Evolutionary conservation across 441 rosid species (phyloP).

Genomic region (Biscutella auriculata): DNA sequence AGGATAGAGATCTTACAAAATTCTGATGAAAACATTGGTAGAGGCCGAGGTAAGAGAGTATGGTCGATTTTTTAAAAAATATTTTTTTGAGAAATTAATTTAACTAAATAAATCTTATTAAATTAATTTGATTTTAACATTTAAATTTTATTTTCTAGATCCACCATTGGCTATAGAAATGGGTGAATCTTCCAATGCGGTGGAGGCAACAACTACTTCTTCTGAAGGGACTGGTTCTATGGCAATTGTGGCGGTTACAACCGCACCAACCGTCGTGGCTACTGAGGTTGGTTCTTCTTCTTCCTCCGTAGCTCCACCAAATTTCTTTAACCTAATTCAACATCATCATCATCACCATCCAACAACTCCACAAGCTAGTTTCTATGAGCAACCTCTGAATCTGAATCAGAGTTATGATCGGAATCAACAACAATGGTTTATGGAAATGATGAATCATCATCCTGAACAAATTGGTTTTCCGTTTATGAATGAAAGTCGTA

Average conservation of each 20-base stretch:
- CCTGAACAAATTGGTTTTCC: conserved; percentile 3
- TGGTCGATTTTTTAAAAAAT: no score
- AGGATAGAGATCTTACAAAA: neutral
- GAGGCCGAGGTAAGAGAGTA: no score
- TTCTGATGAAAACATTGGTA: no score
- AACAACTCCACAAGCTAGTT: neutral
- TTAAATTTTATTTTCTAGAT: no score
- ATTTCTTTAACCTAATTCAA: neutral
- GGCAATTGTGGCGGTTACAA: neutral
- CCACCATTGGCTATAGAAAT: no score
- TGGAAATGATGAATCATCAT: conserved; percentile 1
- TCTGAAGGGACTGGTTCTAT: neutral
- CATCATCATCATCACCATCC: neutral
- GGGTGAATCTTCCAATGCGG: conserved; percentile 3
- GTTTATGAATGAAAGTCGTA: neutral
- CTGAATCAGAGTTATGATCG: neutral
- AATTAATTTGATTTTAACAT: no score
- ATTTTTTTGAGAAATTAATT: no score
- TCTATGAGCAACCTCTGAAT: neutral
- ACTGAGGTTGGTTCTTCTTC: conserved; percentile 1
- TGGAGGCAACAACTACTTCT: neutral
- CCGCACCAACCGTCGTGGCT: neutral
- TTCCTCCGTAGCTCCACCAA: neutral
- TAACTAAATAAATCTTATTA: no score
- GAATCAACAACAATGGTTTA: conserved; percentile 7